These are phyloP conservation scores for Neonectria magnoliae DNA, from an alignment of 2,329 filamentous ascomycete genomes.

Conservation along the genomic window DNA sequence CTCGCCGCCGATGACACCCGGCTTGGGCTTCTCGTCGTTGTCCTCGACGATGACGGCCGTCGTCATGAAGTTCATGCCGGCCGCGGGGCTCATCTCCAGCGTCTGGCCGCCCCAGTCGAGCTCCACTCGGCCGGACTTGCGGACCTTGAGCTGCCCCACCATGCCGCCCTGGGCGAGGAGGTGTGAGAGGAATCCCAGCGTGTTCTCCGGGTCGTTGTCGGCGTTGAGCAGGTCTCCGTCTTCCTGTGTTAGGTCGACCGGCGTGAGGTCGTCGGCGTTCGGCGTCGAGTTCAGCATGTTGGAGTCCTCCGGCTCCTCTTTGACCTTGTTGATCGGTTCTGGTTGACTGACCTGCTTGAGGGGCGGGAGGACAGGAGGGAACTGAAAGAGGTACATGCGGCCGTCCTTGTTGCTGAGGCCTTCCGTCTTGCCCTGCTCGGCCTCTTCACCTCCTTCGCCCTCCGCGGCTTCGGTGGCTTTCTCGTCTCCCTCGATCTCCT, in stretches of 20 bases:
- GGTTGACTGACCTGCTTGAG: conserved; percentile 50
- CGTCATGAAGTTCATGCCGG: conserved; percentile 65
- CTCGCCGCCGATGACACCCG: conserved; percentile 56
- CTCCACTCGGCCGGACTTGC: conserved; percentile 70
- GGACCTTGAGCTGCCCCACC: conserved; percentile 68
- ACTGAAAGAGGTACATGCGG: conserved; percentile 71
- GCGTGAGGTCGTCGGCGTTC: conserved; percentile 33
- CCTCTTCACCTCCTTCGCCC: conserved; percentile 43
- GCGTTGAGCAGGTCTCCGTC: conserved; percentile 33
- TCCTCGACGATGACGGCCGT: conserved; percentile 69
- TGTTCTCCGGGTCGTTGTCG: conserved; percentile 47
- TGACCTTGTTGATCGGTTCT: conserved; percentile 46
- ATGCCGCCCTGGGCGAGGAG: conserved; percentile 63
- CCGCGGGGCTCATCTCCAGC: conserved; percentile 62
- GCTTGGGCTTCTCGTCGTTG: conserved; percentile 61
- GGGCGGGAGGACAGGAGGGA: conserved; percentile 69
- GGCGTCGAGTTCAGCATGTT: conserved; percentile 50
- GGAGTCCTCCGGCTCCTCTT: conserved; percentile 53
- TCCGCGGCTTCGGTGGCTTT: conserved; percentile 27
- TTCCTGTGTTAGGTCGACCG: conserved; percentile 57
- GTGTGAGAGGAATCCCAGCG: conserved; percentile 50
- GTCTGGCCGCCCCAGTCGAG: conserved; percentile 70
- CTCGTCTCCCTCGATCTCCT: conserved; percentile 33
- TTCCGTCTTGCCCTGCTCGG: conserved; percentile 41
- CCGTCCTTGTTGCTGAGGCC: conserved; percentile 59